Evolutionary conservation across 2,329 filamentous ascomycete genomes (phyloP).

Genomic region (Pseudogymnoascus sp.): DNA sequence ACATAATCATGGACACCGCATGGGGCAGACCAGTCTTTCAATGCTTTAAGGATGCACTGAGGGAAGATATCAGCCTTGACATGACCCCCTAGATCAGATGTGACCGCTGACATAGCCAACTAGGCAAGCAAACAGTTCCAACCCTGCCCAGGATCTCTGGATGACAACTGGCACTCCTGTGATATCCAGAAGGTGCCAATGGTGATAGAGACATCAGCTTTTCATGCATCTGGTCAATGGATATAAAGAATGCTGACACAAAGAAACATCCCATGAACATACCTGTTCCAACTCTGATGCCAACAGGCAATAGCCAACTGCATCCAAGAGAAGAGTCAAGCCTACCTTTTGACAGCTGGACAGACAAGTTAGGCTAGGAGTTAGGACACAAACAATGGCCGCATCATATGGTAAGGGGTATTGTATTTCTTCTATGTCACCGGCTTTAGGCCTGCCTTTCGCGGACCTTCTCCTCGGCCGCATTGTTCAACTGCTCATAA

Average conservation of each 20-base stretch:
- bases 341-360: background rate
- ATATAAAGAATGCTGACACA: background rate
- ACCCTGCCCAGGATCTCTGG: background rate
- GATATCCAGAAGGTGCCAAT: background rate
- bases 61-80: background rate
- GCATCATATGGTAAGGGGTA: conserved; percentile 9
- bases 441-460: conserved; percentile 17
- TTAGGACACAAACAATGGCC: background rate
- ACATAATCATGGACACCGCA: background rate
- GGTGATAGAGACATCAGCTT: background rate
- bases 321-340: background rate
- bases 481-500: conserved; percentile 50
- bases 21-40: background rate
- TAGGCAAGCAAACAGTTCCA: background rate
- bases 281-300: background rate
- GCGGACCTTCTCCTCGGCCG: conserved; percentile 46
- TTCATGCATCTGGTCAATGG: background rate
- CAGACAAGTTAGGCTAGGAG: background rate
- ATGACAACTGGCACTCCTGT: background rate
- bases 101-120: background rate
- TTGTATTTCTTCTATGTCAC: conserved; percentile 11
- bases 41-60: background rate
- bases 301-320: background rate
- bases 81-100: background rate
- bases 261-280: background rate